A percentile compares a stretch with the other conserved stretches of the same genome.
These are phyloP conservation scores for Rhodotorula mucilaginosa DNA, from an alignment of 1,284 basidiomycete species.

Conservation along the genomic window DNA sequence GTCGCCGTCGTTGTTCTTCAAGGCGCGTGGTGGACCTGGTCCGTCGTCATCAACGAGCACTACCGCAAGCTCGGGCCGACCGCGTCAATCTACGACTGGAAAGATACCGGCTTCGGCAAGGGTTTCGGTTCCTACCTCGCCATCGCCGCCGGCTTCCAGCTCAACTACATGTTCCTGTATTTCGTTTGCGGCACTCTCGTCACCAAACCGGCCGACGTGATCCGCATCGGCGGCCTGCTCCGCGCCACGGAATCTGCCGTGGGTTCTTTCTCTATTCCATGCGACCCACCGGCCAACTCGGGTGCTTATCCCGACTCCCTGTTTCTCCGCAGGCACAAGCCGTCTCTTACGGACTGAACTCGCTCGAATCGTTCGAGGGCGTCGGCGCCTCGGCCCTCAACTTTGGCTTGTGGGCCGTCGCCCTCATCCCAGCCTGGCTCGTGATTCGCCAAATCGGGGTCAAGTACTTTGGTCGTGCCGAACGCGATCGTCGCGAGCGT, in stretches of 20 bases:
- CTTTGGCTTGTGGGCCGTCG: slow-evolving; percentile 28
- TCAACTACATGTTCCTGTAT: slow-evolving; percentile 28
- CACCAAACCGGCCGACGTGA: slow-evolving; percentile 21
- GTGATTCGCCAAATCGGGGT: slow-evolving; percentile 27
- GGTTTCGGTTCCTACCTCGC: slow-evolving; percentile 18
- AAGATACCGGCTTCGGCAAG: slow-evolving; percentile 7
- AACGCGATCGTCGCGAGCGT: slow-evolving; percentile 33
- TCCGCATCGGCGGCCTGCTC: slow-evolving; percentile 39
- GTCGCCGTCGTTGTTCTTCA: slow-evolving; percentile 8
- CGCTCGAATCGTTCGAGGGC: slow-evolving; percentile 17
- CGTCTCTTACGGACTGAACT: slow-evolving; percentile 31
- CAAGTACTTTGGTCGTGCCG: slow-evolving; percentile 23
- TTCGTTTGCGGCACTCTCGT: slow-evolving; percentile 28
- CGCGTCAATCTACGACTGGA: slow-evolving; percentile 24
- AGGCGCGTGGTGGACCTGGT: slow-evolving; percentile 33
- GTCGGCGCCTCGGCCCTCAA: slow-evolving; percentile 25
- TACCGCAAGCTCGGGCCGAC: slow-evolving; percentile 4
- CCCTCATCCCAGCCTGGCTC: slow-evolving; percentile 29
- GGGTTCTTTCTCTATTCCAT: neutral
- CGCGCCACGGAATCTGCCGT: slow-evolving; percentile 39
- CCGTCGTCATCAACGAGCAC: slow-evolving; percentile 15
- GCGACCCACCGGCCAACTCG: neutral
- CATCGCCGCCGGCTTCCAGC: slow-evolving; percentile 12
- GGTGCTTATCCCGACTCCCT: no score
- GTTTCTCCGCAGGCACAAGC: slow-evolving; percentile 15